These are phyloP conservation scores for Aegilops tauschii DNA, from an alignment of 176 grass and related monocot genomes.

Conservation along the genomic window DNA sequence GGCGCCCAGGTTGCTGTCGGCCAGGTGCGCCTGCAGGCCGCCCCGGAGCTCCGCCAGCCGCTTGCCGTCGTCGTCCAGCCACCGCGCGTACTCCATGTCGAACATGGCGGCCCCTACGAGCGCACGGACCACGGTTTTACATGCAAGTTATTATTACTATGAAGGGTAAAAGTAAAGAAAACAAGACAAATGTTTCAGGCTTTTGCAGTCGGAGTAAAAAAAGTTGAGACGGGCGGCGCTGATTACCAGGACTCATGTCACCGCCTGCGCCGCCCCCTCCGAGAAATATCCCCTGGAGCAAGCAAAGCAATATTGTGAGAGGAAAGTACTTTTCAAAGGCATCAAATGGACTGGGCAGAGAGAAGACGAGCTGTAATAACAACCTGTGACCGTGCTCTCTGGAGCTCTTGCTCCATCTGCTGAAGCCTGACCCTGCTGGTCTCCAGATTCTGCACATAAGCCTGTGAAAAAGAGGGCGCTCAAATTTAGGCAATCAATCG, in stretches of 20 bases:
- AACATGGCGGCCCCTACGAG: slow-evolving; percentile 69
- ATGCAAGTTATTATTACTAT: background rate
- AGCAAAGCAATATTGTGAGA: background rate
- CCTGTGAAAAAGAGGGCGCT: slow-evolving; percentile 38
- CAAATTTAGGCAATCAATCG: background rate
- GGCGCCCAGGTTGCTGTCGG: slow-evolving; percentile 61
- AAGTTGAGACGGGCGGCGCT: background rate
- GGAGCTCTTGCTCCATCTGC: slow-evolving; percentile 88
- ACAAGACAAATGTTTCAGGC: background rate
- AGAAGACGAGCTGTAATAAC: no score
- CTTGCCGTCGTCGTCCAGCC: slow-evolving; percentile 83
- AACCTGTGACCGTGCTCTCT: slow-evolving; percentile 84
- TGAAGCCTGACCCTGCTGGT: slow-evolving; percentile 89
- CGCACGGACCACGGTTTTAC: slow-evolving; percentile 14
- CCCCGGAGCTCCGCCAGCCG: slow-evolving; percentile 55
- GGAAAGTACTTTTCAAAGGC: no score
- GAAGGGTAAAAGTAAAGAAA: background rate
- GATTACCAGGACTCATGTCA: slow-evolving; percentile 76
- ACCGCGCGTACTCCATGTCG: slow-evolving; percentile 87
- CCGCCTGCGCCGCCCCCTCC: slow-evolving; percentile 68
- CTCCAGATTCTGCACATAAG: slow-evolving; percentile 96
- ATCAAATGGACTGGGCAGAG: no score
- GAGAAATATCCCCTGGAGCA: slow-evolving; percentile 77
- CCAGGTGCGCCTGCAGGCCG: slow-evolving; percentile 71
- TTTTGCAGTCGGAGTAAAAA: background rate